phyloP scores from a whole-genome alignment of 2,329 filamentous ascomycete genomes.

The Trichoderma endophyticum region DNA sequence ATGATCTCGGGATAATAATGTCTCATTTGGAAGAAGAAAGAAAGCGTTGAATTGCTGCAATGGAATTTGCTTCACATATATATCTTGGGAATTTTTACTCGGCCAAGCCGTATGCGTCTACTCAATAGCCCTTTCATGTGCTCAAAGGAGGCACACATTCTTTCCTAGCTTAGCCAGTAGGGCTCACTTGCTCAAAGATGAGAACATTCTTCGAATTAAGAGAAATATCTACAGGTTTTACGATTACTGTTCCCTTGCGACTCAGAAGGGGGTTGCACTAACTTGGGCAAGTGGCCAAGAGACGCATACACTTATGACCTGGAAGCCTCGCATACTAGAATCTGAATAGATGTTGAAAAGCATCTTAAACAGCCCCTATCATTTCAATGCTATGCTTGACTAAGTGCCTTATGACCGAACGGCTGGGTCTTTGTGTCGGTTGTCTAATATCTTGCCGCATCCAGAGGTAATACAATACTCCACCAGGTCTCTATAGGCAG shows the following conservation, averaged over 20 bases:
- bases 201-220: fast-evolving
- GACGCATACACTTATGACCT: neutral
- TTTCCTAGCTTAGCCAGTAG: neutral
- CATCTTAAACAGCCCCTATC: neutral
- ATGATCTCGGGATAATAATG: neutral
- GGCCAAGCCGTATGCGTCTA: neutral
- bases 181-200: neutral
- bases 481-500: fast-evolving
- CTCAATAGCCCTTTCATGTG: neutral
- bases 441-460: neutral
- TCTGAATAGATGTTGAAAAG: too few species aligned
- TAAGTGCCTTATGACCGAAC: neutral
- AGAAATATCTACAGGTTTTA: too few species aligned
- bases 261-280: too few species aligned
- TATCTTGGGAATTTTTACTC: neutral
- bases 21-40: neutral
- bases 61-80: neutral
- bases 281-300: neutral
- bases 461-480: neutral
- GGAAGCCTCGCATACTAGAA: neutral
- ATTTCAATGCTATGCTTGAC: neutral
- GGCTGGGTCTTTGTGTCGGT: neutral
- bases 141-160: neutral
- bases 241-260: too few species aligned
- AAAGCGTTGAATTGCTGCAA: too few species aligned